Evolutionary conservation across 768 basidiomycete species (phyloP).

Genomic region (Hericium coralloides): DNA sequence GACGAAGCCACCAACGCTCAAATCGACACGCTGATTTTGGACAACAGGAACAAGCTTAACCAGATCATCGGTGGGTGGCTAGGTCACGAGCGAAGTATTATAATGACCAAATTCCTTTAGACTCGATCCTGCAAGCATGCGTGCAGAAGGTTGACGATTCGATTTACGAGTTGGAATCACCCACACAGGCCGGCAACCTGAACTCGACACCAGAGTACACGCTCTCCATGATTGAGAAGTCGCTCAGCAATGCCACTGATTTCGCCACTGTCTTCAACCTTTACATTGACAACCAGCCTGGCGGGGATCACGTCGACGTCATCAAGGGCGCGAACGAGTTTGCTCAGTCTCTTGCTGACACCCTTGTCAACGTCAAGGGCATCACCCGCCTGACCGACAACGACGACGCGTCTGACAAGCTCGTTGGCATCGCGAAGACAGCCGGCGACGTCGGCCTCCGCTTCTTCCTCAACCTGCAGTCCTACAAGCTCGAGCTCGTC

Average conservation of each 20-base stretch:
- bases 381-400: constrained; percentile 87
- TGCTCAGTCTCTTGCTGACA: constrained; percentile 88
- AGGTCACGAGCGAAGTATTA: neutral
- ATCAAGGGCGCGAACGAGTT: constrained; percentile 97
- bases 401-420: constrained; percentile 88
- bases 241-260: constrained; percentile 88
- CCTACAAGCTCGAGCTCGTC: constrained; percentile 84
- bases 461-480: constrained; percentile 93
- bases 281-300: constrained; percentile 75
- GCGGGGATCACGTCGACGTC: constrained; percentile 94
- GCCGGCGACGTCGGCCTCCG: constrained; percentile 85
- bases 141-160: constrained; percentile 96
- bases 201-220: constrained; percentile 99
- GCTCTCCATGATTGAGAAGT: constrained; percentile 96
- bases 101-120: neutral
- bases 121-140: constrained; percentile 72
- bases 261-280: constrained; percentile 94
- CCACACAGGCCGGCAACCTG: constrained; percentile 86
- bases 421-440: constrained; percentile 72
- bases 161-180: constrained; percentile 96
- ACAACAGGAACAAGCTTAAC: constrained; percentile 96
- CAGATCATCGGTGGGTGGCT: constrained; percentile 74
- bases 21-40: constrained; percentile 92
- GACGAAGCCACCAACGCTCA: constrained; percentile 94
- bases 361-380: constrained; percentile 90